Conservation (phyloP, 768 basidiomycete genomes). For the Suillus bovinus region DNA sequence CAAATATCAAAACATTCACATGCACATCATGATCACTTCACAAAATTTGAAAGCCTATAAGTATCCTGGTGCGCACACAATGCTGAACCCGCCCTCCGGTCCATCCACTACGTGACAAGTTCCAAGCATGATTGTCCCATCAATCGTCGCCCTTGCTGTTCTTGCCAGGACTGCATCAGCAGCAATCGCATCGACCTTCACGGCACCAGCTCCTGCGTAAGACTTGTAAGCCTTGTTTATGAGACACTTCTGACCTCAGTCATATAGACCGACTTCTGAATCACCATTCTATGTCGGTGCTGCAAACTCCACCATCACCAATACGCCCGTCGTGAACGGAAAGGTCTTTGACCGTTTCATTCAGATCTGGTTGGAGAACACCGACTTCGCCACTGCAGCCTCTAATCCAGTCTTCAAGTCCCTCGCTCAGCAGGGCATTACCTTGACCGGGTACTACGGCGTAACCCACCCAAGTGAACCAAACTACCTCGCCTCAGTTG, state of each 20-base stretch:
- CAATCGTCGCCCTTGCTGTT: slow-evolving; percentile 17
- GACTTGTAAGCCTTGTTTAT: slow-evolving; percentile 1
- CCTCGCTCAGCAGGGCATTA: slow-evolving; percentile 51
- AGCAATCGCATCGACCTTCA: slow-evolving; percentile 26
- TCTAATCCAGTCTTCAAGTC: slow-evolving; percentile 31
- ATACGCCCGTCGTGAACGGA: slow-evolving; percentile 39
- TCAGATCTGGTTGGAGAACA: slow-evolving; percentile 66
- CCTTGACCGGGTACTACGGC: slow-evolving; percentile 45
- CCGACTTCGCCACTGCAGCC: slow-evolving; percentile 43
- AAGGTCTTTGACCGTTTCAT: slow-evolving; percentile 49
- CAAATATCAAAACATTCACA: neutral
- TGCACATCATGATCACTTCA: neutral
- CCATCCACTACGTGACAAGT: neutral
- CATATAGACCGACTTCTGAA: slow-evolving; percentile 27
- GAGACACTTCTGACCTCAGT: slow-evolving; percentile 7
- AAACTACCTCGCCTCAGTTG: slow-evolving; percentile 50
- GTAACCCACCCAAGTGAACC: slow-evolving; percentile 64
- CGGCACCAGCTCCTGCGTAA: slow-evolving; percentile 31
- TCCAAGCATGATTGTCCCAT: slow-evolving; percentile 17
- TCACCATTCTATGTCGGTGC: slow-evolving; percentile 42
- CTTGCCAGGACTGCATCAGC: slow-evolving; percentile 22
- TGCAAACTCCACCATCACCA: slow-evolving; percentile 44
- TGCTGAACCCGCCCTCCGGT: neutral
- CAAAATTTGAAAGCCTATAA: neutral
- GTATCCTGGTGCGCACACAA: neutral